phyloP scores from a whole-genome alignment of 441 rosid genomes.

The Manihot esculenta region DNA sequence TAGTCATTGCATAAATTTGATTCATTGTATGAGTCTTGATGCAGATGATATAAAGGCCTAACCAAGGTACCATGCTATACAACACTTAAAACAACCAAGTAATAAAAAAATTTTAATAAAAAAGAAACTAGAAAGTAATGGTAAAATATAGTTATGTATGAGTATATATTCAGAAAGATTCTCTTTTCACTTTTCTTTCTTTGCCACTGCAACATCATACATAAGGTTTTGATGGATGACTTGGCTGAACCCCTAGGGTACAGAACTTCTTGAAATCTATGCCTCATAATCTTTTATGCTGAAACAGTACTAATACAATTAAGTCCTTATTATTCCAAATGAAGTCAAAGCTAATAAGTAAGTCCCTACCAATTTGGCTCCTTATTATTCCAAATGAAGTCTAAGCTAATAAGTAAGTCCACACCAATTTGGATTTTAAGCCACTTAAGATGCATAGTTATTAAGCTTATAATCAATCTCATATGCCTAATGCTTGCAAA shows the following conservation, averaged over 20 bases:
- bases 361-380: neutral
- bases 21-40: neutral
- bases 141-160: no score
- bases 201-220: neutral
- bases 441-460: no score
- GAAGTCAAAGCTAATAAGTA: neutral
- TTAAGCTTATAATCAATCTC: no score
- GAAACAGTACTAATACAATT: neutral
- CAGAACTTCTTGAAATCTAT: neutral
- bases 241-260: neutral
- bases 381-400: no score
- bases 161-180: no score
- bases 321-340: neutral
- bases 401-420: no score
- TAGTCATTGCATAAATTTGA: slow-evolving; percentile 3
- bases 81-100: neutral
- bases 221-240: no score
- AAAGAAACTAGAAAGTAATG: no score
- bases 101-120: no score
- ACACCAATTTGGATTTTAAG: no score
- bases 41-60: neutral
- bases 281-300: slow-evolving; percentile 2
- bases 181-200: no score
- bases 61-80: neutral
- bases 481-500: no score